These are phyloP conservation scores for Cucurbita ficifolia DNA, from an alignment of 306 rosid species.

Conservation along the genomic window DNA sequence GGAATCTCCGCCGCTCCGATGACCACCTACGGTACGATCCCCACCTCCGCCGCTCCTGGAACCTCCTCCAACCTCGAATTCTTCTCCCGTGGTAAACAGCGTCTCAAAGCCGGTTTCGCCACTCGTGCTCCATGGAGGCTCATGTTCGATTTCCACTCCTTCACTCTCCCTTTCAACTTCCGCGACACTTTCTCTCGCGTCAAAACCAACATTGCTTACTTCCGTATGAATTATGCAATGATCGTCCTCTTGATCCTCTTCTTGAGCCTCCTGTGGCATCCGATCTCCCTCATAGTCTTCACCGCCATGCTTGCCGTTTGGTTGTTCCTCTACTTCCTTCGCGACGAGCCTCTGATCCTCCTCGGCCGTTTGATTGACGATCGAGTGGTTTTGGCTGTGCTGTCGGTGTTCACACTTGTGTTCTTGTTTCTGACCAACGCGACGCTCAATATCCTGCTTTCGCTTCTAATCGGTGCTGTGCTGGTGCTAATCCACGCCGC, in stretches of 20 bases:
- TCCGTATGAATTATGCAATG: slow-evolving; percentile 68
- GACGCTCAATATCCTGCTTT: slow-evolving; percentile 35
- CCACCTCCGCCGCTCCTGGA: slow-evolving; percentile 33
- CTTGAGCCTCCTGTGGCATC: slow-evolving; percentile 72
- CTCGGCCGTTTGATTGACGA: slow-evolving; percentile 42
- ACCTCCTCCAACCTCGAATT: slow-evolving; percentile 26
- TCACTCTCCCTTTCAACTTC: slow-evolving; percentile 21
- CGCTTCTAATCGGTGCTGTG: slow-evolving; percentile 29
- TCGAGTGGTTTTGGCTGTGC: slow-evolving; percentile 33
- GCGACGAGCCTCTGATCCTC: slow-evolving; percentile 59
- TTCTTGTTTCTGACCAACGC: slow-evolving; percentile 56
- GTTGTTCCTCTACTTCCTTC: slow-evolving; percentile 77
- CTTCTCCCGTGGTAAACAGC: slow-evolving; percentile 52
- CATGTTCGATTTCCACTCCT: slow-evolving; percentile 38
- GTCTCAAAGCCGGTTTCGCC: slow-evolving; percentile 56
- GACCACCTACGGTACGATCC: slow-evolving; percentile 80
- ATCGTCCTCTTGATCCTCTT: slow-evolving; percentile 37
- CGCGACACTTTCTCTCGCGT: slow-evolving; percentile 20
- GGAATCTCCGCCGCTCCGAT: slow-evolving; percentile 9
- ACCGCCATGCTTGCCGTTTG: slow-evolving; percentile 41
- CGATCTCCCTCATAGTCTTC: slow-evolving; percentile 69
- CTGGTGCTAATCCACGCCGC: slow-evolving; percentile 35
- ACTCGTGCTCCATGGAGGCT: slow-evolving; percentile 66
- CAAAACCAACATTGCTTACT: slow-evolving; percentile 33
- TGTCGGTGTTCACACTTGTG: slow-evolving; percentile 42